Percentiles rank a stretch among this genome's conserved stretches.
Conservation (phyloP, 352 stramenopile genomes). For the Thalassiosira hispida region DNA sequence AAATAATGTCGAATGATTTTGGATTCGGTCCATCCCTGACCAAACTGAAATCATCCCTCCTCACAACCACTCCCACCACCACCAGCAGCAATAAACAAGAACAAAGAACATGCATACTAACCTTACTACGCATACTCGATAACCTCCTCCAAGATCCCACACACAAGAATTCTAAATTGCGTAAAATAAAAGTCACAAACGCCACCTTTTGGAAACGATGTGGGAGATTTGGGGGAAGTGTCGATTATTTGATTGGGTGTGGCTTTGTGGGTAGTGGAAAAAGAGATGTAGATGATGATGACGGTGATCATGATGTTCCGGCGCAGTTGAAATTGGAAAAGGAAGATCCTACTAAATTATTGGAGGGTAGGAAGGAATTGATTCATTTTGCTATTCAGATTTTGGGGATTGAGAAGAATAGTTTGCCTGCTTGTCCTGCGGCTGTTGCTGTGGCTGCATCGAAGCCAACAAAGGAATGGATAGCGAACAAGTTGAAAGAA, state of each 20-base stretch:
- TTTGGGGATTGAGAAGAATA: conserved; percentile 23
- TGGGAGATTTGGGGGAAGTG: conserved; percentile 37
- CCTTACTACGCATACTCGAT: conserved; percentile 76
- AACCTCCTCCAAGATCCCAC: conserved; percentile 68
- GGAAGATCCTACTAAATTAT: conserved; percentile 25
- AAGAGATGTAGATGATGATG: too few relatives aligned
- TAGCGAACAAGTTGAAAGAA: neutral
- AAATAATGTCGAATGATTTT: too few relatives aligned
- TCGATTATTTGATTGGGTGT: conserved; percentile 44
- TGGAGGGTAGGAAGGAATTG: conserved; percentile 30
- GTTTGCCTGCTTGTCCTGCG: conserved; percentile 22
- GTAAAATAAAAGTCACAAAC: conserved; percentile 56
- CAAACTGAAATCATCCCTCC: conserved; percentile 2
- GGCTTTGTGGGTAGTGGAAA: conserved; percentile 27
- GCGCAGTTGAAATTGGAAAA: conserved; percentile 34
- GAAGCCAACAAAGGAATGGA: neutral
- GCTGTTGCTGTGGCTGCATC: neutral
- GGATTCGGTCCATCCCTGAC: conserved; percentile 5
- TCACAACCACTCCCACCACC: neutral
- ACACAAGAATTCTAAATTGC: conserved; percentile 38
- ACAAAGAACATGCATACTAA: conserved; percentile 59
- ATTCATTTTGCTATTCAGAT: conserved; percentile 36
- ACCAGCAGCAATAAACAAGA: neutral
- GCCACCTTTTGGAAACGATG: conserved; percentile 44
- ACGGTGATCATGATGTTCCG: neutral